Percentiles rank a stretch among this genome's conserved stretches.
These are phyloP conservation scores for Amylocarpus encephaloides DNA, from an alignment of 2,329 filamentous ascomycete species.

Conservation along the genomic window DNA sequence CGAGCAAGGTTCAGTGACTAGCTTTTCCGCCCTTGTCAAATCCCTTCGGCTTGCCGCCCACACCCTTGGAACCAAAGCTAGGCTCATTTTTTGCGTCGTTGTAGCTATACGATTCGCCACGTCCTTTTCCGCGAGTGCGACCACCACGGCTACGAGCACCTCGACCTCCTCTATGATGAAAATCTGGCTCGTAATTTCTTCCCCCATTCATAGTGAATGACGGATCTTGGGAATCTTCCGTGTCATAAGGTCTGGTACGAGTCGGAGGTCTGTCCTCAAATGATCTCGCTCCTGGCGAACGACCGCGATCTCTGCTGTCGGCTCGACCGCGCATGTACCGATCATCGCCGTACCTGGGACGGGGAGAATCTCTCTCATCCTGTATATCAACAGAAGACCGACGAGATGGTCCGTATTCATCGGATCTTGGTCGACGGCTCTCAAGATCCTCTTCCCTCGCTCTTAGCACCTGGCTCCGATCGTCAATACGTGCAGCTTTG, in stretches of 20 bases:
- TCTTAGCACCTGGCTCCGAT: conserved; percentile 10
- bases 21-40: conserved; percentile 29
- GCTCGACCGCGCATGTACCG: conserved; percentile 15
- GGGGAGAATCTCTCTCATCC: conserved; percentile 16
- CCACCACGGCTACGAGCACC: conserved; percentile 25
- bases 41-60: conserved; percentile 22
- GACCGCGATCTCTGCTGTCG: conserved; percentile 23
- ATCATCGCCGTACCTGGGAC: conserved; percentile 16
- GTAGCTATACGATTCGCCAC: conserved; percentile 16
- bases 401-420: conserved; percentile 15
- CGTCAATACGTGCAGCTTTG: conserved; percentile 25
- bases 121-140: conserved; percentile 23
- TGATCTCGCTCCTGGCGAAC: conserved; percentile 21
- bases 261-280: conserved; percentile 21
- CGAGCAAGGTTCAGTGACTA: conserved; percentile 26
- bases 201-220: conserved; percentile 22
- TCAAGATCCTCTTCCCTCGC: conserved; percentile 20
- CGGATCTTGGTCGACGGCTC: conserved; percentile 19
- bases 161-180: conserved; percentile 13
- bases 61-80: conserved; percentile 20
- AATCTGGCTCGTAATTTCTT: conserved; percentile 27
- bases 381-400: conserved; percentile 17
- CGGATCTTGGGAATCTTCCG: conserved; percentile 13
- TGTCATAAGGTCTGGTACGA: conserved; percentile 19
- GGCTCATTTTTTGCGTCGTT: conserved; percentile 14